Evolutionary conservation across 2,329 filamentous ascomycete genomes (phyloP), one percentile per base, ranked within the genome.

Genomic region (Aspergillus sp.): DNA sequence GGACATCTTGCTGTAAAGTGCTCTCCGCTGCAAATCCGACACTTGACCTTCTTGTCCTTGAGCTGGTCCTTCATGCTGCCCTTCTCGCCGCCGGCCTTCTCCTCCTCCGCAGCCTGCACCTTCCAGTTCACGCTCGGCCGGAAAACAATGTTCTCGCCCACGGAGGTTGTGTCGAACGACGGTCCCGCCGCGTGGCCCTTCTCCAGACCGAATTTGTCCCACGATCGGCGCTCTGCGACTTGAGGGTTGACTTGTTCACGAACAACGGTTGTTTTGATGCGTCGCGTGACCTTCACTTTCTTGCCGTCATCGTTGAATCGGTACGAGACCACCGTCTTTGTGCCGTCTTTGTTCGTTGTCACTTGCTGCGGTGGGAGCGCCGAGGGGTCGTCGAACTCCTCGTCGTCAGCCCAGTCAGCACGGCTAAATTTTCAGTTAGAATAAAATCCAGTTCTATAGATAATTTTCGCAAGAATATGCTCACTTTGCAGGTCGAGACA

Each of bases 31-130:
- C 93, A 98, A 69, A 98, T 97, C 80, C 93, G 87, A 75, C 93
- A 98, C 82, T 97, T 97, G 79, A 98, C 94, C 78, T 96, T 94
- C 83, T 96, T 95, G 77, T 96, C 90, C 82, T 93, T 95, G 65
- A 97, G 80, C 63, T 79, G 75, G 53, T 80, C 77, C 68, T 82
- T 80, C 72, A 83, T 78, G 66, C 76, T 74, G 66, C 83, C 81
- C 74, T 82, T 80, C 74, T 71, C 69, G 52, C 64, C 64, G 44
- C 68, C 70, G 19, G 66, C 69, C 69, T 74, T 74, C 65, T 74
- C 70, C n/a, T 56, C 68, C 62, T 91, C 87, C 68, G 86, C 86
- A 74, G 88, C 88, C 68, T 86, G 85, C 58, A 88, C 88, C 77
- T 90, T 91, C 90, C 90, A 98, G 79, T 94, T 95, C 61, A 88